These are phyloP conservation scores for Crucihimalaya himalaica DNA, from an alignment of 345 rosid species.

Conservation along the genomic window DNA sequence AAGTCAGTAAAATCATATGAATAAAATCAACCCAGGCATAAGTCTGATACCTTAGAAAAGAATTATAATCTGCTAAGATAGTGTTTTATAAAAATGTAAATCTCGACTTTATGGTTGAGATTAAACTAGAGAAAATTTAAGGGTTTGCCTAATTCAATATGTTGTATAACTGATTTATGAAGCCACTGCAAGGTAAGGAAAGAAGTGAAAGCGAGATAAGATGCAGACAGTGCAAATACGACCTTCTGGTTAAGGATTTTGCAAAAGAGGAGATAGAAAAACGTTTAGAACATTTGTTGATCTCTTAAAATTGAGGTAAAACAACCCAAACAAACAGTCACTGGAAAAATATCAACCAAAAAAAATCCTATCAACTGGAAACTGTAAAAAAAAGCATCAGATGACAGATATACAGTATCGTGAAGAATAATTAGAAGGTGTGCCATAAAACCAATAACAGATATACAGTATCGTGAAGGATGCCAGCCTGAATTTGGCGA, in stretches of 20 bases:
- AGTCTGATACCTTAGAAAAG: background rate
- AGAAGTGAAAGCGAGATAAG: background rate
- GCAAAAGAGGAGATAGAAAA: slow-evolving; percentile 7
- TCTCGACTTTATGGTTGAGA: background rate
- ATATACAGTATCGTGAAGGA: slow-evolving; percentile 1
- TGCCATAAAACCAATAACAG: slow-evolving; percentile 9
- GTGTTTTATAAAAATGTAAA: background rate
- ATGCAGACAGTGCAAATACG: background rate
- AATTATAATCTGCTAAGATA: background rate
- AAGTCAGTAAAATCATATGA: slow-evolving; percentile 16
- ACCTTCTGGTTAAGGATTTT: slow-evolving; percentile 13
- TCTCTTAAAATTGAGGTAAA: background rate
- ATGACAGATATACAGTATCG: background rate
- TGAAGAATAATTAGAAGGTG: background rate
- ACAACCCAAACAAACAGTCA: background rate
- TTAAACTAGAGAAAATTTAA: background rate
- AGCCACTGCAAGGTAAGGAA: slow-evolving; percentile 1
- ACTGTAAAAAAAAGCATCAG: background rate
- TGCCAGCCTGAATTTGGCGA: background rate
- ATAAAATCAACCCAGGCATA: slow-evolving; percentile 10
- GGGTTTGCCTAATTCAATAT: background rate
- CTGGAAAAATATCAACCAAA: background rate
- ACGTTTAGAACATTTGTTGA: background rate
- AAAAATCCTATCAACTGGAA: background rate
- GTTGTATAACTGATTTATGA: slow-evolving; percentile 1